Base-by-base conservation (phyloP, 495 filamentous ascomycete species). In the Penicillium paxilli region DNA sequence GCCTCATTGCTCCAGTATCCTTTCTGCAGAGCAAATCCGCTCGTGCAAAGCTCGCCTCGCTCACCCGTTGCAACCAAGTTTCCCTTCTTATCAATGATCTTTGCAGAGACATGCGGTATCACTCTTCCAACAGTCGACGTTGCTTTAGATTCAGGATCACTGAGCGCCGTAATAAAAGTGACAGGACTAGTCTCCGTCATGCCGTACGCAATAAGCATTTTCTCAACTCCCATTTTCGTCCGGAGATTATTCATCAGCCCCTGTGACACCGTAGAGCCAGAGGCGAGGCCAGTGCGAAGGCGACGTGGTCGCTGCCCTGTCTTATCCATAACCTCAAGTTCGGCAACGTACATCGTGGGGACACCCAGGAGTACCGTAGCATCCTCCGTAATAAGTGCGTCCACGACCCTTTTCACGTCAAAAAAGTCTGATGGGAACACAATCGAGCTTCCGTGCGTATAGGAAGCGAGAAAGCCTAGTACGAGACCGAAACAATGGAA, bases 401-500 rank as follows among this genome's bases (percentile, higher is more conserved):
- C 62, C 3, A 96, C 72, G 0, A 85, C 77, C 1, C 83, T 84
- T 12, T 17, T 7, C 5, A 51, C 51, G 22, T 59, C 48, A 11
- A 59, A 59, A 9, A 38, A 51, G 22, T 59, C 57, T 0, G 52
- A 59, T 10, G 57, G 57, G 9, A 59, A 59, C 6, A 59, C 42
- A 7, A 59, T 59, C 21, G 79, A 67, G 17, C 86, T 81, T 50
- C 84, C 91, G 32, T 90, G 88, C 0, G 87, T 91, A 2, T 86
- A 87, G 0, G 87, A 88, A 0, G 90, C 88, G 81, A 93, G 90
- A 68, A 92, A 90, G 3, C 91, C 91, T 0, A 96, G 77, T 22
- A 96, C 85, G 49, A 79, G 83, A 42, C 91, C 91, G 66, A 96
- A 95, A 67, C 90, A 92, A 65, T 93, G 89, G 71, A 92, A 94